A percentile compares a stretch with the other conserved stretches of the same genome.
phyloP scores from a whole-genome alignment of 306 rosid species.

The Nissolia schottii region DNA sequence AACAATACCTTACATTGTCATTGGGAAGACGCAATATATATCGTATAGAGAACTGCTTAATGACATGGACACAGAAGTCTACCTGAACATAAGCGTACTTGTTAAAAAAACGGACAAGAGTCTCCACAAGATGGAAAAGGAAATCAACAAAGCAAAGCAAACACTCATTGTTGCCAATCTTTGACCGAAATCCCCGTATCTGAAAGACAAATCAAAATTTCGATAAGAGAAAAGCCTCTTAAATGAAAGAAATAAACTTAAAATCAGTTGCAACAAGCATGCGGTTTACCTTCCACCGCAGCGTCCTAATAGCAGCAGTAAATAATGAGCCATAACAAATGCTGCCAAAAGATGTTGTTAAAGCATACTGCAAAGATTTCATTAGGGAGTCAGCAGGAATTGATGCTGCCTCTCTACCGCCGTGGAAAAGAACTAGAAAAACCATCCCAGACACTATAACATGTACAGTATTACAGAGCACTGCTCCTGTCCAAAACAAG shows the following conservation, averaged over 20 bases:
- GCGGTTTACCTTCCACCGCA: constrained; percentile 86
- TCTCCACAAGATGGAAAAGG: constrained; percentile 95
- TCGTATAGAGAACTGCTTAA: background rate
- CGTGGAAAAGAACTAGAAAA: constrained; percentile 87
- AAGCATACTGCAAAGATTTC: constrained; percentile 67
- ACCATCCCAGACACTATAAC: constrained; percentile 98
- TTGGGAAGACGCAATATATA: background rate
- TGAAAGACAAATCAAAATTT: constrained; percentile 30
- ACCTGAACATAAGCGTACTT: constrained; percentile 99
- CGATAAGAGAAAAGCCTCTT: constrained; percentile 2
- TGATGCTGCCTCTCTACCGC: constrained; percentile 73
- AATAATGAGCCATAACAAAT: constrained; percentile 97
- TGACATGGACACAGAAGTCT: constrained; percentile 1
- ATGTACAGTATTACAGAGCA: constrained; percentile 86
- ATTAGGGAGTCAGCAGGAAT: constrained; percentile 70
- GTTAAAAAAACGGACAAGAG: constrained; percentile 96
- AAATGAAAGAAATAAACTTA: background rate
- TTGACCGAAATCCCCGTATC: constrained; percentile 95
- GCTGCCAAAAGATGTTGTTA: constrained; percentile 97
- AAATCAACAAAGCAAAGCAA: constrained; percentile 96
- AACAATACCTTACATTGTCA: no score
- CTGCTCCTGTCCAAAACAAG: constrained; percentile 98
- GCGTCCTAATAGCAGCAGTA: constrained; percentile 89
- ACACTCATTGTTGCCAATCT: constrained; percentile 95
- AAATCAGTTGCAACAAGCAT: background rate